Evolutionary conservation across 2,329 filamentous ascomycete species (phyloP).

Genomic region (Xylariales sp.): DNA sequence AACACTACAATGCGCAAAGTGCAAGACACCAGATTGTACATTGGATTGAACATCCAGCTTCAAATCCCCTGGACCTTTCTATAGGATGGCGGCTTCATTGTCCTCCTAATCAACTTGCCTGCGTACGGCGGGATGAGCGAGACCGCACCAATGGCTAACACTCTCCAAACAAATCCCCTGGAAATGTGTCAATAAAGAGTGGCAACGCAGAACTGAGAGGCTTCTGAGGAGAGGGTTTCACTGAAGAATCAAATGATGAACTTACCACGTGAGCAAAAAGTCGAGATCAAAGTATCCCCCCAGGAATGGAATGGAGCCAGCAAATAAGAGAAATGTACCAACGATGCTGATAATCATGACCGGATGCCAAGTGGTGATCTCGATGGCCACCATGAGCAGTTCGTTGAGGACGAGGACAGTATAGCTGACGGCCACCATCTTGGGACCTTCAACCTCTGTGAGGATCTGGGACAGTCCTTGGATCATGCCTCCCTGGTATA

Average conservation of each 20-base stretch:
- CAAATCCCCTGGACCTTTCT: conserved; percentile 79
- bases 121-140: conserved; percentile 83
- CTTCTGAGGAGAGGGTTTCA: background rate
- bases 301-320: conserved; percentile 80
- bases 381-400: conserved; percentile 92
- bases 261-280: conserved; percentile 69
- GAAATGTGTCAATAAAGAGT: conserved; percentile 12
- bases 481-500: conserved; percentile 94
- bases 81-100: conserved; percentile 88
- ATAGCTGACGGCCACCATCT: conserved; percentile 88
- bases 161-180: conserved; percentile 85
- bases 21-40: no score
- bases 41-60: conserved; percentile 14
- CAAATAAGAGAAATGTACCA: conserved; percentile 76
- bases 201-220: background rate
- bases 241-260: no score
- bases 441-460: conserved; percentile 66
- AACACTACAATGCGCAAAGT: no score
- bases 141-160: conserved; percentile 73
- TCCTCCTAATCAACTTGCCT: conserved; percentile 78
- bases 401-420: conserved; percentile 92
- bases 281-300: conserved; percentile 83
- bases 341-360: conserved; percentile 83
- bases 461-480: conserved; percentile 91
- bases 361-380: conserved; percentile 95